Evolutionary conservation across 148 eudicot species (phyloP).

Genomic region (Rhododendron ovatum): DNA sequence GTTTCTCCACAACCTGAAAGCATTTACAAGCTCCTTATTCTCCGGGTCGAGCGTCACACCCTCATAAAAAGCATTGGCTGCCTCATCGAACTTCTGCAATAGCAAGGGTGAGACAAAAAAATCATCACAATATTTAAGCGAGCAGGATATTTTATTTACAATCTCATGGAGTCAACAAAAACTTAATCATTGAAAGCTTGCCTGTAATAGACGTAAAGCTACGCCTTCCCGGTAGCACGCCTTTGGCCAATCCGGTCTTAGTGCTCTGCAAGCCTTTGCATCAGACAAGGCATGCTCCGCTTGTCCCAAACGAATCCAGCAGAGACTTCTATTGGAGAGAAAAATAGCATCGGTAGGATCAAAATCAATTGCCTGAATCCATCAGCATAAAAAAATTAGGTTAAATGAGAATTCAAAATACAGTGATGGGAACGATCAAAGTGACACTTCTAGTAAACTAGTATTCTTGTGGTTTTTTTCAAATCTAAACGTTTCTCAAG

Average conservation of each 20-base stretch:
- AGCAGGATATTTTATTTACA: neutral
- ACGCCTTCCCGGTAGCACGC: constrained; percentile 96
- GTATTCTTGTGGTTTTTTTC: neutral
- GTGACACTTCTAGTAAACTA: neutral
- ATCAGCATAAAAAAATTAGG: constrained; percentile 8
- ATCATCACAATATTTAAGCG: neutral
- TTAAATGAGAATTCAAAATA: neutral
- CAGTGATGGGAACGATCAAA: neutral
- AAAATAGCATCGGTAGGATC: constrained; percentile 81
- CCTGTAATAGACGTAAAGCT: constrained; percentile 71
- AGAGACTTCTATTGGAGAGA: constrained; percentile 88
- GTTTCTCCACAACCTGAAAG: constrained; percentile 57
- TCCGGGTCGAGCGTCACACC: constrained; percentile 89
- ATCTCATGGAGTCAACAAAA: neutral
- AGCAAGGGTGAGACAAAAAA: neutral
- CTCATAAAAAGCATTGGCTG: constrained; percentile 93
- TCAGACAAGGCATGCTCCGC: constrained; percentile 82
- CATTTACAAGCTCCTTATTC: constrained; percentile 73
- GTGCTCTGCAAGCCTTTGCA: constrained; percentile 66
- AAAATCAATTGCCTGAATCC: constrained; percentile 76
- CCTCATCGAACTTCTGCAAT: constrained; percentile 85
- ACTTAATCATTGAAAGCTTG: constrained; percentile 14
- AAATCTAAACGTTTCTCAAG: neutral
- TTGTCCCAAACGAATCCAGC: constrained; percentile 83
- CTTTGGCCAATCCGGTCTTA: constrained; percentile 89